Evolutionary conservation across 352 stramenopile genomes (phyloP), one percentile per base, ranked within the genome.

Genomic region (Phytophthora rubi): DNA sequence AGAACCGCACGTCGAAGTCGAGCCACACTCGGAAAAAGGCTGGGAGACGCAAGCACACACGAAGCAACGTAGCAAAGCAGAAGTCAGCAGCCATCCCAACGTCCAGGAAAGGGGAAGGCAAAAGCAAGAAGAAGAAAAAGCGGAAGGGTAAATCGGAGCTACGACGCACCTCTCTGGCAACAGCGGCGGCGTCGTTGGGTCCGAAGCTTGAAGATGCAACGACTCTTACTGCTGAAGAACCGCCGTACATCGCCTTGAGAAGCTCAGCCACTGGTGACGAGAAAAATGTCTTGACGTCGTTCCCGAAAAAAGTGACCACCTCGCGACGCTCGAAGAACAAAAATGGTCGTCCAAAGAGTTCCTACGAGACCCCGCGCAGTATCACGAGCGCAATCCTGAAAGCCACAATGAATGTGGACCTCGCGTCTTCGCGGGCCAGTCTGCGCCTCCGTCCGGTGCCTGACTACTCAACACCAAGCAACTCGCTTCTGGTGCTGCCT

Each of bases 51-150:
- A 75, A 71, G n/a, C 61, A 68, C 32, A 16, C 52, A 45, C 52
- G 62, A 61, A 45, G 21, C 16, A 23, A 42, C 47, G 18, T 47
- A 32, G 45, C 57, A 28, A 79, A 75, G 26, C 45, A 62, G 37
- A 75, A 78, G 15, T 59, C 62, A 33, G 68, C 63, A 9, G 37
- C 33, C 12, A 15, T 18, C 5, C 59, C 37, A 58, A 33, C 30
- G 2, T 51, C 42, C n/a, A 71, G 42, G 52, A 72, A 80, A 65
- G 59, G 37, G 5, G 68, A 79, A 32, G 16, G 13, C 4, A 82
- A 76, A 51, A 65, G 33, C 65, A 80, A 71, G 47, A 75, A 51
- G 37, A 74, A 66, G 23, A 70, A 70, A 23, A 73, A 75, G 8
- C 52, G 18, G 21, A 75, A 72, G 39, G 28, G 32, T 0, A 78